Percentiles rank a stretch among this genome's conserved stretches.
Evolutionary conservation across 495 filamentous ascomycete genomes (phyloP).

Genomic region (Eremomyces bilateralis): DNA sequence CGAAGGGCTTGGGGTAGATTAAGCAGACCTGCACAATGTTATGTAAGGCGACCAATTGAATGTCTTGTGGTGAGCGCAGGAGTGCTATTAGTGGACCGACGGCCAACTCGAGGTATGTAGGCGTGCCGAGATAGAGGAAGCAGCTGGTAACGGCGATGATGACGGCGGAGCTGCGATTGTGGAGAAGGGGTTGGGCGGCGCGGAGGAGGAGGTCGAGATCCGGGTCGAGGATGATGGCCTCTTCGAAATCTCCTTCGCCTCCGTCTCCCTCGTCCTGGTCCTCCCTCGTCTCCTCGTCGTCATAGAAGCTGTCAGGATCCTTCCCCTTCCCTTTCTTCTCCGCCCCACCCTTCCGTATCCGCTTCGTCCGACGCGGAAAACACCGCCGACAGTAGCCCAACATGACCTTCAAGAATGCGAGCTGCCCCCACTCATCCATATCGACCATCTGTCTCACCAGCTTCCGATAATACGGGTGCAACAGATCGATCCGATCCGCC

Average conservation of each 20-base stretch:
- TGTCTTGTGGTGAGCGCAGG: conserved; percentile 62
- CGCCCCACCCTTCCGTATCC: conserved; percentile 25
- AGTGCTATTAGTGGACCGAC: conserved; percentile 50
- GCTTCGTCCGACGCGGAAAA: conserved; percentile 51
- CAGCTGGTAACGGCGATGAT: conserved; percentile 70
- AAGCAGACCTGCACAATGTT: conserved; percentile 85
- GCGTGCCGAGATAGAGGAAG: conserved; percentile 62
- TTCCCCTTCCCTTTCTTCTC: conserved; percentile 11
- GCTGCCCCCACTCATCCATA: conserved; percentile 97
- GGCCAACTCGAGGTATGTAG: conserved; percentile 30
- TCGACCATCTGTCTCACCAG: conserved; percentile 81
- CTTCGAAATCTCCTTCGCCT: conserved; percentile 27
- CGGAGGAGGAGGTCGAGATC: conserved; percentile 70
- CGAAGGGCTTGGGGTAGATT: conserved; percentile 47
- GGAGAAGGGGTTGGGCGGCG: conserved; percentile 59
- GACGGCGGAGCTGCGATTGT: conserved; percentile 81
- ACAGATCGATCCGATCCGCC: conserved; percentile 60
- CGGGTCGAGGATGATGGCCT: conserved; percentile 44
- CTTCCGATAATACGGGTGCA: conserved; percentile 72
- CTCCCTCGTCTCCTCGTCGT: conserved; percentile 32
- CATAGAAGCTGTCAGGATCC: conserved; percentile 49
- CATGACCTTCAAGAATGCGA: conserved; percentile 61
- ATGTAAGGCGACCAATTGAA: conserved; percentile 70
- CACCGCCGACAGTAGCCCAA: conserved; percentile 67
- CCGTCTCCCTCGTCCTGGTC: conserved; percentile 14